Evolutionary conservation across 805 yeast species (phyloP).

Genomic region (Saitoella complicata): DNA sequence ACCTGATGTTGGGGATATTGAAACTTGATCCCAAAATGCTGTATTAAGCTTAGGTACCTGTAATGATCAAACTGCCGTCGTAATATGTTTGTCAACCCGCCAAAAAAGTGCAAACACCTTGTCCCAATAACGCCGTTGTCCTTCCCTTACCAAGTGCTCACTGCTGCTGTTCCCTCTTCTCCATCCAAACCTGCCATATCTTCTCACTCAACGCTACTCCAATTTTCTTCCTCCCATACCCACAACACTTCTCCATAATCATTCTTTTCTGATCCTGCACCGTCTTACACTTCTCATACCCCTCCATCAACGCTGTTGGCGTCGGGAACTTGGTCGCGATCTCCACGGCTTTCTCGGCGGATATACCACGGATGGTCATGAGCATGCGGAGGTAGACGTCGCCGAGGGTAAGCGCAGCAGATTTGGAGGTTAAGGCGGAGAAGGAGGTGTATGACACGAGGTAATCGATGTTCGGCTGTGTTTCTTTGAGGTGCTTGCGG

Average conservation of each 20-base stretch:
- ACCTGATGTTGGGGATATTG: too few species aligned
- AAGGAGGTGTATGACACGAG: constrained; percentile 37
- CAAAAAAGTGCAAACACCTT: too few species aligned
- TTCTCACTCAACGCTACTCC: not conserved
- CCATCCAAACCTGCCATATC: too few species aligned
- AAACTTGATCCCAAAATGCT: too few species aligned
- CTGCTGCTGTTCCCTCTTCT: too few species aligned
- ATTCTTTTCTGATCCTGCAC: constrained; percentile 13
- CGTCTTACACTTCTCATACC: constrained; percentile 3
- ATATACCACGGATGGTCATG: constrained; percentile 64
- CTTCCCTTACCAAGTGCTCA: too few species aligned
- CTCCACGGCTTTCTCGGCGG: constrained; percentile 68
- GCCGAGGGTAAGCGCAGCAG: constrained; percentile 49
- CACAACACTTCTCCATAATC: constrained; percentile 22
- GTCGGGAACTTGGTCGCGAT: constrained; percentile 61
- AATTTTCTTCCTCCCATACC: constrained; percentile 1
- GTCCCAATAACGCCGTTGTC: too few species aligned
- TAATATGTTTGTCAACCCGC: too few species aligned
- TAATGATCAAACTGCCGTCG: too few species aligned
- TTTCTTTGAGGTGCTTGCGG: constrained; percentile 4
- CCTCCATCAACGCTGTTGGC: constrained; percentile 34
- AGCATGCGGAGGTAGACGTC: constrained; percentile 65
- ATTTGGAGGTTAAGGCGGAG: constrained; percentile 52
- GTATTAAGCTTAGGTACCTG: too few species aligned
- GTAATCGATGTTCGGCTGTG: constrained; percentile 15